phyloP scores from a whole-genome alignment of 352 stramenopile species.

The Phytophthora niederhauseri region DNA sequence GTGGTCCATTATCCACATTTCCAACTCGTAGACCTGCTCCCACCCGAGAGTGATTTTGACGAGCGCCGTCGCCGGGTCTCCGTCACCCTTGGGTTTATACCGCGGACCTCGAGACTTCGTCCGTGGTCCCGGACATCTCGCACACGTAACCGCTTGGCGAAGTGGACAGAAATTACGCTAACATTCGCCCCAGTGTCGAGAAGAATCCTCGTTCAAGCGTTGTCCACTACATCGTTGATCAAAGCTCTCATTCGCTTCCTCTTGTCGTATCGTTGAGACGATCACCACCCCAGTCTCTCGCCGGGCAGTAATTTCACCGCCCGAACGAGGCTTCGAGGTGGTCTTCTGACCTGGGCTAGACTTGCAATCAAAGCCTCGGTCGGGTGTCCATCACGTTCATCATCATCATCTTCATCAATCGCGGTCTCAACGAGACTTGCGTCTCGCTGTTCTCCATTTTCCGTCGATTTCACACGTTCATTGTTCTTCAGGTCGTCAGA shows the following conservation, averaged over 20 bases:
- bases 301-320: background rate
- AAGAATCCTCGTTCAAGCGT: background rate
- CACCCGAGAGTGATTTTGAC: background rate
- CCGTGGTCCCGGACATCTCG: no score
- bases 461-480: no score
- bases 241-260: background rate
- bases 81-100: background rate
- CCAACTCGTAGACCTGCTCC: slow-evolving; percentile 1
- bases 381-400: no score
- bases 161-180: background rate
- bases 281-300: background rate
- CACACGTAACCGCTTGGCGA: no score
- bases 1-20: slow-evolving; percentile 6
- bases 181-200: background rate
- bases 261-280: background rate
- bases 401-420: no score
- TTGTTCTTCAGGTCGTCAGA: no score
- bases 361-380: no score
- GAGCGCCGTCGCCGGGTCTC: background rate
- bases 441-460: no score
- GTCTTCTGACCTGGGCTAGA: no score
- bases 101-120: no score
- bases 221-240: background rate
- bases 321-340: no score
- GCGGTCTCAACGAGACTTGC: no score